A percentile compares a stretch with the other conserved stretches of the same genome.
Evolutionary conservation across 257 asterid species (phyloP).

Genomic region (Hygrophila difformis): DNA sequence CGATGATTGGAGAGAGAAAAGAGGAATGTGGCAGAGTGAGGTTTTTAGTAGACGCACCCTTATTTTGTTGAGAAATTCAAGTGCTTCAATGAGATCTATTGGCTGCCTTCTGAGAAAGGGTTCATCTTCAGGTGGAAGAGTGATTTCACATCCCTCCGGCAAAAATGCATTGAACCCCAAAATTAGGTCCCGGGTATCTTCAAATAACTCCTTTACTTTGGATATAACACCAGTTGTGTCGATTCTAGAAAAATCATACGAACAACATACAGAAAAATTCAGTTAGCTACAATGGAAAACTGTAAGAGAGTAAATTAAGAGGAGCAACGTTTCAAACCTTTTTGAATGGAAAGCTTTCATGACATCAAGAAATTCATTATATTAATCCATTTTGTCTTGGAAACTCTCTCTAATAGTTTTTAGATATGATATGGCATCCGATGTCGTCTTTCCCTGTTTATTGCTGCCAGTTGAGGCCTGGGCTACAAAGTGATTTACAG

Average conservation of each 20-base stretch:
- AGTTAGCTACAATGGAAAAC: constrained; percentile 7
- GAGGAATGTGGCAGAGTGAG: constrained; percentile 2
- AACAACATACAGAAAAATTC: constrained; percentile 13
- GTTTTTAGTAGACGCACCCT: constrained; percentile 52
- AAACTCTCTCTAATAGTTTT: constrained; percentile 65
- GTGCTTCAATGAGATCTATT: constrained; percentile 68
- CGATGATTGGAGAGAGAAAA: constrained; percentile 8
- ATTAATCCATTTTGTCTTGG: constrained; percentile 63
- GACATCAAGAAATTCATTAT: constrained; percentile 75
- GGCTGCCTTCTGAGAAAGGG: constrained; percentile 52
- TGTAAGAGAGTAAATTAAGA: constrained; percentile 8
- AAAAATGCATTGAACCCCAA: constrained; percentile 90
- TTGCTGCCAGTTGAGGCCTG: constrained; percentile 65
- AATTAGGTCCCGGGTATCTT: constrained; percentile 68
- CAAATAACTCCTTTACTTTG: constrained; percentile 78
- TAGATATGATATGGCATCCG: constrained; percentile 78
- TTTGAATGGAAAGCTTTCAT: constrained; percentile 92
- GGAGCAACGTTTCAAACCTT: constrained; percentile 41
- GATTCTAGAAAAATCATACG: constrained; percentile 36
- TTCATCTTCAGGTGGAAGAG: constrained; percentile 60
- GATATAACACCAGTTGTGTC: constrained; percentile 55
- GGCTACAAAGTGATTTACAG: no score
- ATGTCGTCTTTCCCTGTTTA: constrained; percentile 55
- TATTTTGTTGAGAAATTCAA: constrained; percentile 73
- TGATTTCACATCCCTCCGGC: constrained; percentile 78